phyloP scores from a whole-genome alignment of 2,329 filamentous ascomycete genomes.

The Penicillium glabrum region DNA sequence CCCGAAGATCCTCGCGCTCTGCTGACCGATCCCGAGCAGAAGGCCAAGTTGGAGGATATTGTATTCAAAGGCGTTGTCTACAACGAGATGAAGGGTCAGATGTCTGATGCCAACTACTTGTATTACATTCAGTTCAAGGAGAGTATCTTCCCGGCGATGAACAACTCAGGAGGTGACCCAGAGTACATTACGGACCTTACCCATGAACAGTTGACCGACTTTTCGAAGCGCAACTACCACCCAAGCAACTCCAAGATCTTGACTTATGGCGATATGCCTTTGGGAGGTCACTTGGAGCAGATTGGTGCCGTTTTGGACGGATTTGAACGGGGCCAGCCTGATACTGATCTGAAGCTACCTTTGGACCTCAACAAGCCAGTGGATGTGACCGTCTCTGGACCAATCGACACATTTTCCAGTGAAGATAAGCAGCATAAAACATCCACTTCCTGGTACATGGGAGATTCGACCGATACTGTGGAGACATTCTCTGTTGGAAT shows the following conservation, averaged over 20 bases:
- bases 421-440: slow-evolving; percentile 89
- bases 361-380: slow-evolving; percentile 69
- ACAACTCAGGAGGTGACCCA: slow-evolving; percentile 96
- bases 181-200: slow-evolving; percentile 95
- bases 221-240: slow-evolving; percentile 92
- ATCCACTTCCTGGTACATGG: slow-evolving; percentile 88
- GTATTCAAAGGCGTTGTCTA: slow-evolving; percentile 98
- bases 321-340: slow-evolving; percentile 70
- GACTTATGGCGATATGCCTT: slow-evolving; percentile 90
- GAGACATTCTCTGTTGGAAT: slow-evolving; percentile 87
- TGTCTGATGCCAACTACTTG: slow-evolving; percentile 94
- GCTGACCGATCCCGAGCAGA: slow-evolving; percentile 50
- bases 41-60: slow-evolving; percentile 60
- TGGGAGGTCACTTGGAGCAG: slow-evolving; percentile 76
- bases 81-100: slow-evolving; percentile 99
- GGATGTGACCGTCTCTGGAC: slow-evolving; percentile 72
- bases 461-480: slow-evolving; percentile 75
- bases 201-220: slow-evolving; percentile 82
- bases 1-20: slow-evolving; percentile 77
- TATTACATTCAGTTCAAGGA: slow-evolving; percentile 96
- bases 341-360: slow-evolving; percentile 73
- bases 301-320: slow-evolving; percentile 71
- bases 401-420: slow-evolving; percentile 82
- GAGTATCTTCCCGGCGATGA: slow-evolving; percentile 87
- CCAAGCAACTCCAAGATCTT: slow-evolving; percentile 96